Conservation (phyloP, 208 protist genomes). For the Crithidia thermophila region DNA sequence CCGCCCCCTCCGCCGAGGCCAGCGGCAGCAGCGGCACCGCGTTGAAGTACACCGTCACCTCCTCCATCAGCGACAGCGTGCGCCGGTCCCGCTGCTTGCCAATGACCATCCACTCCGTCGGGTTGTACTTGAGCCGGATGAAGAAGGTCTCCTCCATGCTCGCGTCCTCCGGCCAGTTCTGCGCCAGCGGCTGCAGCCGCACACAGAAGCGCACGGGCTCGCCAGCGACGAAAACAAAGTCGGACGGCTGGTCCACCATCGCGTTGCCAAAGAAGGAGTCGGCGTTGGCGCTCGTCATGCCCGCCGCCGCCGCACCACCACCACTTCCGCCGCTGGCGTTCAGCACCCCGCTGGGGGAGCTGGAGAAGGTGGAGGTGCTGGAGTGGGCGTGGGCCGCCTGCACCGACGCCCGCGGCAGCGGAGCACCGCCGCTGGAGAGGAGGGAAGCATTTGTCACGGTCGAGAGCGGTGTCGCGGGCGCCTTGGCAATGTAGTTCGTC, state of each 20-base stretch:
- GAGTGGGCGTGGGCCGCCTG: neutral
- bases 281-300: neutral
- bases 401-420: neutral
- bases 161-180: slow-evolving; percentile 83
- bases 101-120: slow-evolving; percentile 79
- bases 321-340: neutral
- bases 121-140: slow-evolving; percentile 65
- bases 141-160: slow-evolving; percentile 74
- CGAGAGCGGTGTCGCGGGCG: slow-evolving; percentile 7
- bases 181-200: slow-evolving; percentile 62
- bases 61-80: slow-evolving; percentile 74
- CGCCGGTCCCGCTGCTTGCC: slow-evolving; percentile 72
- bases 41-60: slow-evolving; percentile 66
- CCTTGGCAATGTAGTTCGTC: slow-evolving; percentile 32
- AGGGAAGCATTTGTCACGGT: neutral
- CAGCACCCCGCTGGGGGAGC: neutral
- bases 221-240: slow-evolving; percentile 64
- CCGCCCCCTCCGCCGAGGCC: neutral
- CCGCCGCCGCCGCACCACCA: neutral
- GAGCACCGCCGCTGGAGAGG: neutral
- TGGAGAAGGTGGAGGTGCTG: slow-evolving; percentile 7
- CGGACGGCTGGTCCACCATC: slow-evolving; percentile 50
- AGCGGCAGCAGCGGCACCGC: slow-evolving; percentile 66
- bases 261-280: slow-evolving; percentile 31
- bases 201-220: slow-evolving; percentile 83